A percentile compares a stretch with the other conserved stretches of the same genome.
Evolutionary conservation across 805 yeast species (phyloP).

Genomic region (Candida manassasensis): DNA sequence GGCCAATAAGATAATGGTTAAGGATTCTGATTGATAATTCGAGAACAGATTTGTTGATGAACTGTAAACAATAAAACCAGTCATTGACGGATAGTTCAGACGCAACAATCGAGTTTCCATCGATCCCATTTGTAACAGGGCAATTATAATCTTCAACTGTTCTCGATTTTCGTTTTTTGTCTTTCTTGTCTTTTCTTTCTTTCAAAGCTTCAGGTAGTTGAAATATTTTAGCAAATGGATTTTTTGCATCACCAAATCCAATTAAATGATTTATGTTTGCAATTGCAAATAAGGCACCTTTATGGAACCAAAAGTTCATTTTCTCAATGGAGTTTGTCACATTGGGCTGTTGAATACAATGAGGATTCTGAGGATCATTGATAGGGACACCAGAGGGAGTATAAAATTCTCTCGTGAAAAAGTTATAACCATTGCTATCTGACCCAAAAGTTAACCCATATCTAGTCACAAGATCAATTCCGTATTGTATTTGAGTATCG

Average conservation of each 20-base stretch:
- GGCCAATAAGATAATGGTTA: constrained; percentile 63
- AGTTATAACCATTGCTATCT: constrained; percentile 59
- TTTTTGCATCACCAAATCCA: constrained; percentile 72
- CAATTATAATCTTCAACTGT: constrained; percentile 12
- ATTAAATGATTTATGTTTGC: constrained; percentile 70
- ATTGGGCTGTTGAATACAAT: constrained; percentile 14
- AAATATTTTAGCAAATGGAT: constrained; percentile 73
- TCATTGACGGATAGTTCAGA: constrained; percentile 32
- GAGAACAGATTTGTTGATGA: constrained; percentile 57
- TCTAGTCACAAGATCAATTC: constrained; percentile 59
- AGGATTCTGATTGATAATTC: constrained; percentile 67
- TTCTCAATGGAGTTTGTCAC: constrained; percentile 39
- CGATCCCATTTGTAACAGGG: constrained; percentile 18
- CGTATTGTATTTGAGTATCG: constrained; percentile 45
- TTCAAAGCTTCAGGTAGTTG: constrained; percentile 66
- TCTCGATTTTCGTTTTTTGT: constrained; percentile 48
- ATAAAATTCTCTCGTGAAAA: constrained; percentile 45
- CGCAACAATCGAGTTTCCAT: constrained; percentile 29
- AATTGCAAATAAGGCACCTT: constrained; percentile 70
- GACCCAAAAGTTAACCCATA: constrained; percentile 66
- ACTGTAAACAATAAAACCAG: constrained; percentile 57
- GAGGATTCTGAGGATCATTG: constrained; percentile 16
- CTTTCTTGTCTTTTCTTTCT: constrained; percentile 69
- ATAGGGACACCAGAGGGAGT: constrained; percentile 28
- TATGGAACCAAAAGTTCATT: constrained; percentile 69